Base-by-base conservation (phyloP, 805 yeast genomes). In the Barnettozyma salicaria region DNA sequence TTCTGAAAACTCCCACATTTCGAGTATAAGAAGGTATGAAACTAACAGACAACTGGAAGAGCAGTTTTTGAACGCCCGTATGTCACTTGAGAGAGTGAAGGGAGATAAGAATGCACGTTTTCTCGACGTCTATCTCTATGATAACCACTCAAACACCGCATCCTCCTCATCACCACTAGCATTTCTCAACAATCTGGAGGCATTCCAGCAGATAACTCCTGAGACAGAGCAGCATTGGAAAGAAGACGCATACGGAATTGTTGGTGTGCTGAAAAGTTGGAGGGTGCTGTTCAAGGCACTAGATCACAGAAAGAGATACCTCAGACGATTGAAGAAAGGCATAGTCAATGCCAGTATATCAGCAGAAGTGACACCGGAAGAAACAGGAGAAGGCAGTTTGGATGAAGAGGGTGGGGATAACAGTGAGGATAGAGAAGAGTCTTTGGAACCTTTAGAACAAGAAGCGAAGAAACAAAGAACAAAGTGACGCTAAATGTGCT, bases 261-360 rank as follows among this genome's bases (percentile, higher is more conserved):
- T 43, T 9, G 33, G 33, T 18, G 19, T 39, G 1, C 34, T 53
- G 16, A 50, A 41, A 30, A 34, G 39, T 9, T 56, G 57, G 53
- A 44, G 53, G 23, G 40, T 39, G 23, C 38, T 54, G 5, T 55
- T 52, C 43, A 58, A 53, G 27, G 48, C 47, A 14, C 37, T 55
- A 26, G 62, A 52, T 37, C 50, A 40, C 27, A 42, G 45, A 30
- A 53, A 47, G 44, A 48, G 53, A 35, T 44, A 40, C 36, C 29
- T 54, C 22, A 49, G 52, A 34, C 40, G 39, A 36, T 2, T 21
- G 8, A 27, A 21, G 27, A 29, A 25, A 14, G 41, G 18, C n/a
- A 14, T 12, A 11, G 14, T 8, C 11, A 27, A 20, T 33, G 26
- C 9, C 12, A 11, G 6, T 12, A 22, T n/a, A 17, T 27, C 34